Percentiles rank a stretch among this genome's conserved stretches.
phyloP scores from a whole-genome alignment of 2,329 filamentous ascomycete genomes.

The Alternaria alternata region DNA sequence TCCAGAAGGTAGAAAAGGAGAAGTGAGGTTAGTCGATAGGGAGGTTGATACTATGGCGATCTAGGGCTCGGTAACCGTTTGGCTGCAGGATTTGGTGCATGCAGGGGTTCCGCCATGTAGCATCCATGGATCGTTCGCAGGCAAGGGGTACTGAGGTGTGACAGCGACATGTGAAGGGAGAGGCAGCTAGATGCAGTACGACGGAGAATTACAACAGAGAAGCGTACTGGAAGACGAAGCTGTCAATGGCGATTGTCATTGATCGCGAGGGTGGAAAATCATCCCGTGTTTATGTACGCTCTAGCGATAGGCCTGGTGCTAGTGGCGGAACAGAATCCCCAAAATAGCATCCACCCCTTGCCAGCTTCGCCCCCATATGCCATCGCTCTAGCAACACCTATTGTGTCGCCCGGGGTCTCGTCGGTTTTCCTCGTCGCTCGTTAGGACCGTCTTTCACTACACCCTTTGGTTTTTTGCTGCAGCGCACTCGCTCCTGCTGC shows the following conservation, averaged over 20 bases:
- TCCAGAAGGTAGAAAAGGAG: neutral
- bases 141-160: conserved; percentile 1
- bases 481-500: conserved; percentile 22
- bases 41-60: conserved; percentile 2
- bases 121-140: conserved; percentile 3
- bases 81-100: conserved; percentile 1
- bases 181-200: neutral
- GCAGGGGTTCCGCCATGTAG: neutral
- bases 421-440: conserved; percentile 30
- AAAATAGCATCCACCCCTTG: conserved; percentile 23
- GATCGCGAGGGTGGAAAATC: neutral
- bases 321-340: conserved; percentile 13
- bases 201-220: neutral
- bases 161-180: conserved; percentile 4
- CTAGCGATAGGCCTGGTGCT: conserved; percentile 12
- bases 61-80: conserved; percentile 5
- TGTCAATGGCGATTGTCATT: neutral
- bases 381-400: conserved; percentile 32
- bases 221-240: neutral
- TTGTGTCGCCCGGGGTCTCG: conserved; percentile 11
- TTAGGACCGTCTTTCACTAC: conserved; percentile 22
- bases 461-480: conserved; percentile 9
- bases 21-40: neutral
- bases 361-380: conserved; percentile 17
- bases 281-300: conserved; percentile 9